Percentiles rank a stretch among this genome's conserved stretches.
phyloP scores from a whole-genome alignment of 139 green algal genomes.

The Coelastrella sp. region DNA sequence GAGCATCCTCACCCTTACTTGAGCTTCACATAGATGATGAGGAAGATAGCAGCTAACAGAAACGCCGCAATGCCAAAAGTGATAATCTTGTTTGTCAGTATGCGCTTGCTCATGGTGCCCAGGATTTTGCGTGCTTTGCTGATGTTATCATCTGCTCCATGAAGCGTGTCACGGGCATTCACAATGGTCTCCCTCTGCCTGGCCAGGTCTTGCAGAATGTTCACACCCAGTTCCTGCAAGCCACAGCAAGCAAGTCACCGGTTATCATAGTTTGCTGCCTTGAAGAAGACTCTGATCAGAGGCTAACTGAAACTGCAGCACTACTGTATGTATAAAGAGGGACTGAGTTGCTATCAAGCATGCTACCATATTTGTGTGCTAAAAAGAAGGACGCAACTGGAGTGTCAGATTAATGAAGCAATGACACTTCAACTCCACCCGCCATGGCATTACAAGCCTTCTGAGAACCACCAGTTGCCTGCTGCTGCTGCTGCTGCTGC shows the following conservation, averaged over 20 bases:
- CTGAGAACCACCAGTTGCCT: no score
- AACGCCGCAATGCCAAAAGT: conserved; percentile 69
- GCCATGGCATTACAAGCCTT: background rate
- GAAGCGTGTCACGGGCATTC: conserved; percentile 85
- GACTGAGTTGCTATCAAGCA: no score
- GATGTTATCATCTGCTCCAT: conserved; percentile 94
- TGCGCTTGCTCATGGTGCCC: conserved; percentile 83
- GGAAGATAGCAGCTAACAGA: conserved; percentile 66
- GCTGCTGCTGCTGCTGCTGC: background rate
- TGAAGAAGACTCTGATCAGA: no score
- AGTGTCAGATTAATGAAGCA: no score
- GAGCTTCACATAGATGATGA: conserved; percentile 73
- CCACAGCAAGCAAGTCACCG: background rate
- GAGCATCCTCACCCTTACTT: conserved; percentile 19
- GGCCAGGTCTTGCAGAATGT: conserved; percentile 93
- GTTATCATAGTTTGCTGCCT: background rate
- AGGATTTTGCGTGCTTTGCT: conserved; percentile 83
- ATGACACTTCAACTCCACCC: no score
- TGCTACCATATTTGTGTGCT: no score
- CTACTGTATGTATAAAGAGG: no score
- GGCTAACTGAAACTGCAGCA: no score
- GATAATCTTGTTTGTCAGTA: conserved; percentile 93
- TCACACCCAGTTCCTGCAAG: conserved; percentile 92
- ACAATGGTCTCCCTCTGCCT: conserved; percentile 94
- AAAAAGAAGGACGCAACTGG: no score